Conservation (phyloP, 768 basidiomycete species). For the Fomitopsis pulvina region DNA sequence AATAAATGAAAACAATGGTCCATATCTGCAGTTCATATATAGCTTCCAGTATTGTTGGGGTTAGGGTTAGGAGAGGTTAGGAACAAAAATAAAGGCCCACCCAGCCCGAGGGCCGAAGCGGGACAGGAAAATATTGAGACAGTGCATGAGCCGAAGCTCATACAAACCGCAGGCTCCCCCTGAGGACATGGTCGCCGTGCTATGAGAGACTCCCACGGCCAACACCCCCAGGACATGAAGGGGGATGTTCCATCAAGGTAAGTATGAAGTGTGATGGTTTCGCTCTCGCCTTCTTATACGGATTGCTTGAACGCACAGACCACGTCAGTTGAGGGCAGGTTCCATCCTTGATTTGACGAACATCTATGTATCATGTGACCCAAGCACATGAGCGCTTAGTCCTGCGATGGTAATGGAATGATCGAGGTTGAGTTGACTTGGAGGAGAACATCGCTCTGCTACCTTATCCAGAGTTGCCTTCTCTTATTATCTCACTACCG, state of each 20-base stretch:
- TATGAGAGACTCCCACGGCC: slow-evolving; percentile 35
- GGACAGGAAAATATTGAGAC: slow-evolving; percentile 20
- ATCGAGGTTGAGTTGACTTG: too few species aligned
- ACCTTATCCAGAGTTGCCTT: too few species aligned
- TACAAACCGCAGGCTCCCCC: slow-evolving; percentile 37
- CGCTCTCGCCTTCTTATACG: not conserved
- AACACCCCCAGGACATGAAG: slow-evolving; percentile 22
- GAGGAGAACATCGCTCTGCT: not conserved
- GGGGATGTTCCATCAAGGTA: not conserved
- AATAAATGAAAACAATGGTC: not conserved
- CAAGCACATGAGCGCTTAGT: not conserved
- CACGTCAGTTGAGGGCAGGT: not conserved
- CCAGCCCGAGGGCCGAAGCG: slow-evolving; percentile 9
- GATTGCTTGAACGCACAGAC: not conserved
- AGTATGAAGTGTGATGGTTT: not conserved
- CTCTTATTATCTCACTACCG: too few species aligned
- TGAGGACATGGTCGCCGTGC: slow-evolving; percentile 52
- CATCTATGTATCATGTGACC: not conserved
- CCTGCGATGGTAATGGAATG: not conserved
- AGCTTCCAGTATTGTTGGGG: slow-evolving; percentile 6
- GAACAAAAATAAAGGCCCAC: slow-evolving; percentile 5
- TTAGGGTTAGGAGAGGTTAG: slow-evolving; percentile 3
- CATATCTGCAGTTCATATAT: not conserved
- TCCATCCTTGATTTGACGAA: not conserved
- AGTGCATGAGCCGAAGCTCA: slow-evolving; percentile 33